Conservation (phyloP, 805 yeast genomes). For the Starmerella apicola region DNA sequence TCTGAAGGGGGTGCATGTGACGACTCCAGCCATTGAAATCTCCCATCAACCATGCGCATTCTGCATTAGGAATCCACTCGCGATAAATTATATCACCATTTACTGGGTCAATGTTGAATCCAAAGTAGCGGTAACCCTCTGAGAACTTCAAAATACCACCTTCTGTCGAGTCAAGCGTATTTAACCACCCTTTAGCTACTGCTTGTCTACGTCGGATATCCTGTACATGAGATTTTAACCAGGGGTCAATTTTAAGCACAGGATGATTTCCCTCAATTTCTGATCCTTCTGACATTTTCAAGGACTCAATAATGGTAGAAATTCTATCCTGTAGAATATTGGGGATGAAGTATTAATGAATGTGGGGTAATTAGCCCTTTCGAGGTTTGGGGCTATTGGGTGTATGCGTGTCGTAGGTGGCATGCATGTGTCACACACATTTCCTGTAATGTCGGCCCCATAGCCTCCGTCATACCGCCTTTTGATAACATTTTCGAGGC, state of each 20-base stretch:
- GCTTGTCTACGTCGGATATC: conserved; percentile 57
- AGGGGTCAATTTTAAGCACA: conserved; percentile 64
- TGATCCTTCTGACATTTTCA: too few relatives aligned
- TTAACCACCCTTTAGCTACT: conserved; percentile 52
- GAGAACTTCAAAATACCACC: conserved; percentile 62
- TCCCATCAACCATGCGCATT: conserved; percentile 65
- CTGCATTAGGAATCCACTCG: conserved; percentile 90
- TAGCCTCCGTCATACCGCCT: too few relatives aligned
- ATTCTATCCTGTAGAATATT: too few relatives aligned
- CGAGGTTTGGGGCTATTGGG: too few relatives aligned
- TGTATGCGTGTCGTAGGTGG: too few relatives aligned
- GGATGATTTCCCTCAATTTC: too few relatives aligned
- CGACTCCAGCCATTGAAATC: conserved; percentile 83
- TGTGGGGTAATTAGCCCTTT: too few relatives aligned
- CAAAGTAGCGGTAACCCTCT: conserved; percentile 61
- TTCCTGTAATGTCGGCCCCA: too few relatives aligned
- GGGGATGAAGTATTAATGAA: too few relatives aligned
- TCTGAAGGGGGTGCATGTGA: conserved; percentile 40
- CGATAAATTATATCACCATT: conserved; percentile 48
- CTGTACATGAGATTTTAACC: conserved; percentile 66
- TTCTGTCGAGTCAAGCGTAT: conserved; percentile 42
- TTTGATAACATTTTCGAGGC: too few relatives aligned
- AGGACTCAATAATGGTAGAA: too few relatives aligned
- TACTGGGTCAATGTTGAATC: conserved; percentile 49
- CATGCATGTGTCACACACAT: too few relatives aligned